A percentile compares a stretch with the other conserved stretches of the same genome.
These are phyloP conservation scores for Ramaria sp. DNA, from an alignment of 768 basidiomycete species.

Conservation along the genomic window DNA sequence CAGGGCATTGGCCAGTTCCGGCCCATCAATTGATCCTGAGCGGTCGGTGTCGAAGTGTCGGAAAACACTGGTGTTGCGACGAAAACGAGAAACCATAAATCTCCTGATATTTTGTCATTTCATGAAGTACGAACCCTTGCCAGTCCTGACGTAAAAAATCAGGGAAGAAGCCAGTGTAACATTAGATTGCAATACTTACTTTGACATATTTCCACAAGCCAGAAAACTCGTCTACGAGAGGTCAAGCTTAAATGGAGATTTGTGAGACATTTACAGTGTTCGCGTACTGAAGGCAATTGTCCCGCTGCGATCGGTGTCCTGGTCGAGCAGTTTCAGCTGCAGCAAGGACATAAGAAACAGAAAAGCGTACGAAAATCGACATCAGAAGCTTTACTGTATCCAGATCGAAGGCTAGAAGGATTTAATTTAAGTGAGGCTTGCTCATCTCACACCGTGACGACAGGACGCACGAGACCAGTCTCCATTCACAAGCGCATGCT, in stretches of 20 bases:
- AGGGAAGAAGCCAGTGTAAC: too few species aligned
- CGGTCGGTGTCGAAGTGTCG: conserved; percentile 76
- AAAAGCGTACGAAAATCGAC: conserved; percentile 57
- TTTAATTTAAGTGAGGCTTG: background rate
- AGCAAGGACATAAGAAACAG: background rate
- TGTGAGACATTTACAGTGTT: background rate
- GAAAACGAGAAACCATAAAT: background rate
- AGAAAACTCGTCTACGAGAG: conserved; percentile 35
- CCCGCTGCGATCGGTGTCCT: conserved; percentile 67
- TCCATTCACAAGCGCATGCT: conserved; percentile 41
- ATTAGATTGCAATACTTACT: conserved; percentile 18
- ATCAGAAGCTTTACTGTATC: conserved; percentile 83
- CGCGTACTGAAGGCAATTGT: conserved; percentile 64
- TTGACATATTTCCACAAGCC: conserved; percentile 81
- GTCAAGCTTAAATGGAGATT: conserved; percentile 1
- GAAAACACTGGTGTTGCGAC: conserved; percentile 43
- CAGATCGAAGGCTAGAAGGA: conserved; percentile 47
- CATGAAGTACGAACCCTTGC: conserved; percentile 31
- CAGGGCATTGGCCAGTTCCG: conserved; percentile 61
- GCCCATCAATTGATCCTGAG: conserved; percentile 66
- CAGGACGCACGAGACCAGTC: conserved; percentile 65
- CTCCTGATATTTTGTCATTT: background rate
- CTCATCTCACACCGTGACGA: background rate
- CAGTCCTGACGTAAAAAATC: conserved; percentile 42
- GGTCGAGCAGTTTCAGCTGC: background rate